Evolutionary conservation across 2,329 filamentous ascomycete species (phyloP), one percentile per base, ranked within the genome.

Genomic region (Teratosphaeriaceae sp.): DNA sequence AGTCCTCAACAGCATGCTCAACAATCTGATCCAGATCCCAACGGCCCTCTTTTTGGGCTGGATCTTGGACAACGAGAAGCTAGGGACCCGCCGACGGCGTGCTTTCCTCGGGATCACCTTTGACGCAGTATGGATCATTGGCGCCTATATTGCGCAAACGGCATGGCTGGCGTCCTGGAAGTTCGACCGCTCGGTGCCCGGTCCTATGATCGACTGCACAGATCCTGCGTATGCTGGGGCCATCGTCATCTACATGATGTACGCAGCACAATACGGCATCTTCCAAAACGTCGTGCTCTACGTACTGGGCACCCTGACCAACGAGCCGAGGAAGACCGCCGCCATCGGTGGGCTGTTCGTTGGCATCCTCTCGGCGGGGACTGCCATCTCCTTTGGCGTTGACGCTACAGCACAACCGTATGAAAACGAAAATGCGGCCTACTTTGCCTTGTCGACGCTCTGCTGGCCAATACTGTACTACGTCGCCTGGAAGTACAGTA

Each of bases 21-120:
- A 43, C 44, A 46, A 46, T n/a, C 35, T 49, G 33, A 46, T 49
- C n/a, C 40, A 46, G 34, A 31, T 49, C 12, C 46, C 46, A 9
- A 35, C 44, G 4, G 18, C 19, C n/a, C 38, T 46, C 12, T 31
- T 42, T 19, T 36, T 49, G n/a, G 39, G 40, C 18, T 42, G 35
- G 23, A 46, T 49, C n/a, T 31, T 49, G 12, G 46, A 49, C 30
- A 49, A 44, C 37, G 38, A 38, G 18, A 39, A 27, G 15, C 40
- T 49, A 19, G 37, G 43, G 13, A 13, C 30, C 12, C 44, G 44
- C 19, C 34, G 40, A 18, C 33, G 26, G 11, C 35, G 43, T 13
- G 38, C 44, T 13, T 30, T 46, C 8, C 40, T 40, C 15, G 43
- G 40, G 18, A 46, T 46, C 20, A 38, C 46, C 2, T 38, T 46